Evolutionary conservation across 208 protist genomes (phyloP).

Genomic region (Tritrichomonas musculus): DNA sequence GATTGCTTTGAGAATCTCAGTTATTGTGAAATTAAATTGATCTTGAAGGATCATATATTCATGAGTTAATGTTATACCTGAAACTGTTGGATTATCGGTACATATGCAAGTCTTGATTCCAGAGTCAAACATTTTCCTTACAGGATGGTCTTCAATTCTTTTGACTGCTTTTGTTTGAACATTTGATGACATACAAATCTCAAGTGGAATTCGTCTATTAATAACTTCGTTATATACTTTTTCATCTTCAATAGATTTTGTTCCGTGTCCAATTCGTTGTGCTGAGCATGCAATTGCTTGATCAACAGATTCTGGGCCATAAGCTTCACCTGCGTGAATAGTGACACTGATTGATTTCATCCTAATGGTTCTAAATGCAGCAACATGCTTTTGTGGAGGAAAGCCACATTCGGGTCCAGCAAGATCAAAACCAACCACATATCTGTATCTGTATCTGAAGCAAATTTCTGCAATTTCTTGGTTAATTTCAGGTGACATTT

Average conservation of each 20-base stretch:
- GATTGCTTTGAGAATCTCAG: neutral
- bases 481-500: neutral
- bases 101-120: neutral
- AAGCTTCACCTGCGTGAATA: slow-evolving; percentile 27
- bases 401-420: neutral
- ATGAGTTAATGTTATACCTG: neutral
- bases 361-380: neutral
- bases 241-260: neutral
- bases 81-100: slow-evolving; percentile 22
- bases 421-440: slow-evolving; percentile 9
- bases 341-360: neutral
- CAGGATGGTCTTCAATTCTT: neutral
- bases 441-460: neutral
- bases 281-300: neutral
- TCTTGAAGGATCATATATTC: neutral
- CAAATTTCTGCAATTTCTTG: neutral
- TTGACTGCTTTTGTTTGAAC: neutral
- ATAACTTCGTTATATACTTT: neutral
- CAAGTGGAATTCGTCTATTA: neutral
- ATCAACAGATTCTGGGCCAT: neutral
- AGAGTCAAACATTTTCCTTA: neutral
- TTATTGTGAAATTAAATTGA: neutral
- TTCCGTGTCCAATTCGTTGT: neutral
- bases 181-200: slow-evolving; percentile 6
- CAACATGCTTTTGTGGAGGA: neutral